Evolutionary conservation across 345 rosid genomes (phyloP).

Genomic region (Salix purpurea): DNA sequence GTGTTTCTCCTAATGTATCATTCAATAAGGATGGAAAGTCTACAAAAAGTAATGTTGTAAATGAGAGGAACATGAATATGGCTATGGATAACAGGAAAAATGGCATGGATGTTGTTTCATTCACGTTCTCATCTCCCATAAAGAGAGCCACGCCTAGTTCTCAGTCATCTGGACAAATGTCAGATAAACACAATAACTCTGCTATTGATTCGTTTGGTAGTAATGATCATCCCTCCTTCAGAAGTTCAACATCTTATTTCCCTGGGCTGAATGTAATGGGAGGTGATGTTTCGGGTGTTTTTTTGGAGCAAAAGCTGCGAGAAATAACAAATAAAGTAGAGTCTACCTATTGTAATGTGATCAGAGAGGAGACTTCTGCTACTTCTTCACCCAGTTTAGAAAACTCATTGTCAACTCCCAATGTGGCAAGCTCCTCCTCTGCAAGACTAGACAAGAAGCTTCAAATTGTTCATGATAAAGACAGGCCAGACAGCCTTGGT

Average conservation of each 20-base stretch:
- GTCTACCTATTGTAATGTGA: constrained; percentile 41
- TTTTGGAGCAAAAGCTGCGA: constrained; percentile 71
- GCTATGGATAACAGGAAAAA: constrained; percentile 32
- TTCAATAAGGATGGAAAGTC: constrained; percentile 35
- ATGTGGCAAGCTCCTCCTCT: constrained; percentile 25
- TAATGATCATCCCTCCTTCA: constrained; percentile 18
- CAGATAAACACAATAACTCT: constrained; percentile 24
- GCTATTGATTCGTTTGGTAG: constrained; percentile 18
- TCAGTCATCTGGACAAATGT: constrained; percentile 25
- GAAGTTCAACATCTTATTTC: constrained; percentile 28
- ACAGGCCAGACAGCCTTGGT: constrained; percentile 24
- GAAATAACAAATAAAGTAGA: constrained; percentile 65
- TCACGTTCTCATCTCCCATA: constrained; percentile 78
- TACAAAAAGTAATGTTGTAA: constrained; percentile 39
- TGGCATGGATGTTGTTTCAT: constrained; percentile 74
- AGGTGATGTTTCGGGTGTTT: constrained; percentile 49
- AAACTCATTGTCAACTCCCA: constrained; percentile 26
- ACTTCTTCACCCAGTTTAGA: constrained; percentile 31
- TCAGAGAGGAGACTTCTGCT: constrained; percentile 38
- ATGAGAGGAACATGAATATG: constrained; percentile 31
- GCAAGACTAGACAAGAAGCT: constrained; percentile 27
- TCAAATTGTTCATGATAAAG: constrained; percentile 32
- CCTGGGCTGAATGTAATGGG: constrained; percentile 43
- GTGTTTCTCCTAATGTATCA: constrained; percentile 28
- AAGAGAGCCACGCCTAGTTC: constrained; percentile 36